phyloP scores from a whole-genome alignment of 345 rosid genomes.

The Gossypium turneri region DNA sequence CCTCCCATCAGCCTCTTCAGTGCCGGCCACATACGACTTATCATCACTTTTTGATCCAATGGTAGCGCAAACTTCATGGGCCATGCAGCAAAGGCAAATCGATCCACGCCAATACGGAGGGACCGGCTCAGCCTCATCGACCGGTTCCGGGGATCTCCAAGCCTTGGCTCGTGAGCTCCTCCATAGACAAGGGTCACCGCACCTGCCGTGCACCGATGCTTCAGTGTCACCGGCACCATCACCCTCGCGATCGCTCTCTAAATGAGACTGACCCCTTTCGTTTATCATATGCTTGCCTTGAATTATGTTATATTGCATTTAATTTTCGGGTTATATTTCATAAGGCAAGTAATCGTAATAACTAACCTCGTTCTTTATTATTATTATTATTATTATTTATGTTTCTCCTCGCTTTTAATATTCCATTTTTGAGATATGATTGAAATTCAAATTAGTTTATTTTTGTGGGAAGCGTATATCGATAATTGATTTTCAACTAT shows the following conservation, averaged over 20 bases:
- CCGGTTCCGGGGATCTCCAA: conserved; percentile 45
- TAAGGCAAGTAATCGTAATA: conserved; percentile 20
- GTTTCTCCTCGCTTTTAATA: background rate
- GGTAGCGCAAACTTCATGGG: conserved; percentile 50
- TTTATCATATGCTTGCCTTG: conserved; percentile 13
- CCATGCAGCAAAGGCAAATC: conserved; percentile 45
- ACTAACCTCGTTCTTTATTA: background rate
- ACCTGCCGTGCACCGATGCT: conserved; percentile 40
- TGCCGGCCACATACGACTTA: conserved; percentile 55
- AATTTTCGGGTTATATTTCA: conserved; percentile 24
- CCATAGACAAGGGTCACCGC: conserved; percentile 60
- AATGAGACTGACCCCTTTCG: conserved; percentile 32
- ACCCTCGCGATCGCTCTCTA: conserved; percentile 26
- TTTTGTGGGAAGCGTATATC: background rate
- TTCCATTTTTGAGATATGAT: conserved; percentile 8
- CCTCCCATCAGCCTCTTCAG: conserved; percentile 51
- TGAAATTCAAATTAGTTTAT: background rate
- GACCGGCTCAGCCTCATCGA: conserved; percentile 6
- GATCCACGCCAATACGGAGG: conserved; percentile 65
- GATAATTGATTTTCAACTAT: background rate
- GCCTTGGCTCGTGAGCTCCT: conserved; percentile 77
- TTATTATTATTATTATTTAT: background rate
- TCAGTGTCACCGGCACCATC: conserved; percentile 28
- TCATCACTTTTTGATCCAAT: conserved; percentile 70
- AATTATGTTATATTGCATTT: conserved; percentile 8